Evolutionary conservation across 352 stramenopile genomes (phyloP).

Genomic region (Globisporangium spiculum): DNA sequence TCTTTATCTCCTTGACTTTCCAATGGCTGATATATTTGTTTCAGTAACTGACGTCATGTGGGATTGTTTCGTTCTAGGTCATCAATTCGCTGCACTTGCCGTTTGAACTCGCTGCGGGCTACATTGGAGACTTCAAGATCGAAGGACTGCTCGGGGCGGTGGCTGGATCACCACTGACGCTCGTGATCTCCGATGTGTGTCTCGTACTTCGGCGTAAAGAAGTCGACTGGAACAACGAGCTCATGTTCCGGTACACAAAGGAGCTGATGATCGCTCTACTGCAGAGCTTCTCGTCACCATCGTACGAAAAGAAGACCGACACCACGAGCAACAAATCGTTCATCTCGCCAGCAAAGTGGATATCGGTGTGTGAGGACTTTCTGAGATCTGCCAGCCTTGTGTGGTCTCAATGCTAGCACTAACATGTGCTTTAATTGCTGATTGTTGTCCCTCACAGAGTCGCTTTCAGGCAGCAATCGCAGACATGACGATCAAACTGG

Average conservation of each 20-base stretch:
- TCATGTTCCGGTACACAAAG: slow-evolving; percentile 67
- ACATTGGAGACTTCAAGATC: slow-evolving; percentile 64
- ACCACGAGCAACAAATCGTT: slow-evolving; percentile 19
- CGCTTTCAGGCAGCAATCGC: slow-evolving; percentile 43
- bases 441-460: slow-evolving; percentile 23
- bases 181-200: slow-evolving; percentile 52
- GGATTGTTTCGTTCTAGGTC: slow-evolving; percentile 23
- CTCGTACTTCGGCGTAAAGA: slow-evolving; percentile 57
- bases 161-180: slow-evolving; percentile 48
- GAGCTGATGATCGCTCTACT: slow-evolving; percentile 57
- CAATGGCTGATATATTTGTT: not conserved
- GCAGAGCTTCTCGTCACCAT: slow-evolving; percentile 40
- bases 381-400: not conserved
- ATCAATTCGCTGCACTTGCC: slow-evolving; percentile 67
- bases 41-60: not conserved
- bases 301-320: slow-evolving; percentile 21
- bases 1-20: not conserved
- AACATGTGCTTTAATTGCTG: not conserved
- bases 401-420: not conserved
- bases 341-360: slow-evolving; percentile 62
- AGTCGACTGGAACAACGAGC: slow-evolving; percentile 64
- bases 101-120: slow-evolving; percentile 60
- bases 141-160: slow-evolving; percentile 61
- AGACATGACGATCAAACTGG: slow-evolving; percentile 58
- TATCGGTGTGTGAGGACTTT: slow-evolving; percentile 30